A percentile compares a stretch with the other conserved stretches of the same genome.
Conservation (phyloP, 371 early-diverging fungal genomes). For the Dichotomocladium elegans region DNA sequence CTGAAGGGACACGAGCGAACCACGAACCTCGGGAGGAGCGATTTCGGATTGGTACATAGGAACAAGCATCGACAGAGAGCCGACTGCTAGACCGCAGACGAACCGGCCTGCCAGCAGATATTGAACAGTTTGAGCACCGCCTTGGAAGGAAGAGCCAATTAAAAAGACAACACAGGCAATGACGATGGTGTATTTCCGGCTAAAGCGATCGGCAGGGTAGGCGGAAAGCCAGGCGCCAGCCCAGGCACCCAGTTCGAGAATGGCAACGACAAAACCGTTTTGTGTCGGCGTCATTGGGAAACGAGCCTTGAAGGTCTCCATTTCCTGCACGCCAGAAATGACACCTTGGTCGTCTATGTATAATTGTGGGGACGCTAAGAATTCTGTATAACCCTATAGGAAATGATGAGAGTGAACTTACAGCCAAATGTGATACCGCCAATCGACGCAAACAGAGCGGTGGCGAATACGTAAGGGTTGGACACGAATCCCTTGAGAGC, state of each 20-base stretch:
- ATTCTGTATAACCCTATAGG: no score
- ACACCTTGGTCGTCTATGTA: slow-evolving; percentile 41
- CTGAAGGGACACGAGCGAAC: slow-evolving; percentile 81
- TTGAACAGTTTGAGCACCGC: slow-evolving; percentile 44
- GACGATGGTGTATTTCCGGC: slow-evolving; percentile 69
- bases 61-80: slow-evolving; percentile 79
- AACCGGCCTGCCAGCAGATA: slow-evolving; percentile 72
- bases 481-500: slow-evolving; percentile 21
- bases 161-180: slow-evolving; percentile 59
- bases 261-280: slow-evolving; percentile 51
- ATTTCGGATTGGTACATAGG: slow-evolving; percentile 87
- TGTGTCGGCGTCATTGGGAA: slow-evolving; percentile 31
- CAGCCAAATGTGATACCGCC: slow-evolving; percentile 48
- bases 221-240: slow-evolving; percentile 51
- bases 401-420: slow-evolving; percentile 9
- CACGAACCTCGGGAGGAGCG: slow-evolving; percentile 82
- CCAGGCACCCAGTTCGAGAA: slow-evolving; percentile 59
- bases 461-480: slow-evolving; percentile 35
- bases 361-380: no score
- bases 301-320: slow-evolving; percentile 24
- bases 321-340: slow-evolving; percentile 40
- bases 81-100: slow-evolving; percentile 80
- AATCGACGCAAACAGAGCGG: slow-evolving; percentile 37
- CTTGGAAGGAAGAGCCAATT: slow-evolving; percentile 65
- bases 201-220: slow-evolving; percentile 58